Conservation (phyloP, 495 filamentous ascomycete species). For the Xanthoparmelia taractica region DNA sequence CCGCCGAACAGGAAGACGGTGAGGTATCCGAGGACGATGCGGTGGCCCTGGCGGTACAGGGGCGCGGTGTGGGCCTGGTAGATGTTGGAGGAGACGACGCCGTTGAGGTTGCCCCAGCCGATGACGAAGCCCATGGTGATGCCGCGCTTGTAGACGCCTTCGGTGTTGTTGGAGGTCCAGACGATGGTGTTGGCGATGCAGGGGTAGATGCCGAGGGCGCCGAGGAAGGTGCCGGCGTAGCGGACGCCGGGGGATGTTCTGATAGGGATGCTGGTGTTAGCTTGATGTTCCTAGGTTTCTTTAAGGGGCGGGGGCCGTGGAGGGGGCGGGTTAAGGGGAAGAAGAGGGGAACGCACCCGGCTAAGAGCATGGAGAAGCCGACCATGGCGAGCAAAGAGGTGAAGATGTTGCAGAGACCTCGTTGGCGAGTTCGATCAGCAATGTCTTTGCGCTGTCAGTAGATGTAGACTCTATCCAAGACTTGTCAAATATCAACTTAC, state of each 20-base stretch:
- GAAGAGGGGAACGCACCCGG: constrained; percentile 19
- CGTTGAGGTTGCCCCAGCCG: constrained; percentile 90
- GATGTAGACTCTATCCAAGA: not conserved
- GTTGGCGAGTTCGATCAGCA: constrained; percentile 68
- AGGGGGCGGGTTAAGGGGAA: not conserved
- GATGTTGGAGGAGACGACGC: constrained; percentile 72
- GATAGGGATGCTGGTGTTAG: too few species aligned
- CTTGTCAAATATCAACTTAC: constrained; percentile 17
- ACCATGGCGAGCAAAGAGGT: constrained; percentile 62
- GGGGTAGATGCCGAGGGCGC: constrained; percentile 85
- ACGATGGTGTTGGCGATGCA: constrained; percentile 85
- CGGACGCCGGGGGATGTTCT: constrained; percentile 50
- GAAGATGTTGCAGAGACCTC: constrained; percentile 75
- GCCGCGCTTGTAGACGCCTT: constrained; percentile 89
- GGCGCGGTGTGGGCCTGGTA: constrained; percentile 50
- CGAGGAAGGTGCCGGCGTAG: constrained; percentile 81
- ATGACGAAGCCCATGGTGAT: constrained; percentile 81
- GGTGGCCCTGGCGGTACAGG: constrained; percentile 50
- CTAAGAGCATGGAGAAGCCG: constrained; percentile 74
- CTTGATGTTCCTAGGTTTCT: too few species aligned
- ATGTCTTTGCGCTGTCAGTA: constrained; percentile 23
- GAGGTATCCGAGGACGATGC: constrained; percentile 53
- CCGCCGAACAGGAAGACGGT: constrained; percentile 52
- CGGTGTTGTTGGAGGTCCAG: constrained; percentile 84
- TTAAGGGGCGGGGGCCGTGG: too few species aligned